Percentiles rank a stretch among this genome's conserved stretches.
Conservation (phyloP, 805 yeast species). For the Candida loeiensis region DNA sequence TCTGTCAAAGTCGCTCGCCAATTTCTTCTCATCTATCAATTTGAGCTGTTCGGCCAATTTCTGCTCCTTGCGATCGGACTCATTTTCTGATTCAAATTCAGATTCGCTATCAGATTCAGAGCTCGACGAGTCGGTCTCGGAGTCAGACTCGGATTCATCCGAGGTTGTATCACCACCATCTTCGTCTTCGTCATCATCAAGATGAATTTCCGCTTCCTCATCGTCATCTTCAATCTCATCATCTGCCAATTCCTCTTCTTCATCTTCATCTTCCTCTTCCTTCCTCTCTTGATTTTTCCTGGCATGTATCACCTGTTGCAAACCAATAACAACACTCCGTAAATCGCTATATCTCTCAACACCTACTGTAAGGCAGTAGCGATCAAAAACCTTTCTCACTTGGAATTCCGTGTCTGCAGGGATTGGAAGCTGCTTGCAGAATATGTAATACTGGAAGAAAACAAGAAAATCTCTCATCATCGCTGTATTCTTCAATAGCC, state of each 20-base stretch:
- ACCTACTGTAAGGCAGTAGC: constrained; percentile 8
- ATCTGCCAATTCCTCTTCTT: constrained; percentile 10
- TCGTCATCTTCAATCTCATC: constrained; percentile 15
- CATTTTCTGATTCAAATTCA: constrained; percentile 13
- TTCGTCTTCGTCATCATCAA: constrained; percentile 14
- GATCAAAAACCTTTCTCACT: constrained; percentile 42
- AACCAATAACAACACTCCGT: constrained; percentile 1
- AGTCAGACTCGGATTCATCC: constrained; percentile 3
- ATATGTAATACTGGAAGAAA: constrained; percentile 69
- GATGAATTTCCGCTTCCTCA: constrained; percentile 17
- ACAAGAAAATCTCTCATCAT: constrained; percentile 24
- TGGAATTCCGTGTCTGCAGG: constrained; percentile 61
- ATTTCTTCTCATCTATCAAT: constrained; percentile 21
- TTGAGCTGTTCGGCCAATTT: constrained; percentile 5
- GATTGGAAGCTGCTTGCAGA: constrained; percentile 56
- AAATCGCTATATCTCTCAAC: constrained; percentile 25
- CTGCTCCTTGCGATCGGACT: background rate
- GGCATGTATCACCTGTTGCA: background rate
- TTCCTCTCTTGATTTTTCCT: constrained; percentile 3
- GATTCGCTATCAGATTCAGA: constrained; percentile 14
- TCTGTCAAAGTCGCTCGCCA: constrained; percentile 51
- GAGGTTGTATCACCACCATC: constrained; percentile 8
- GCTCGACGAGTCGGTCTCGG: constrained; percentile 6
- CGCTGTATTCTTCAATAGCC: background rate
- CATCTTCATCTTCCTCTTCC: constrained; percentile 16